Evolutionary conservation across 2,329 filamentous ascomycete species (phyloP).

Genomic region (Aphanoascus verrucosus): DNA sequence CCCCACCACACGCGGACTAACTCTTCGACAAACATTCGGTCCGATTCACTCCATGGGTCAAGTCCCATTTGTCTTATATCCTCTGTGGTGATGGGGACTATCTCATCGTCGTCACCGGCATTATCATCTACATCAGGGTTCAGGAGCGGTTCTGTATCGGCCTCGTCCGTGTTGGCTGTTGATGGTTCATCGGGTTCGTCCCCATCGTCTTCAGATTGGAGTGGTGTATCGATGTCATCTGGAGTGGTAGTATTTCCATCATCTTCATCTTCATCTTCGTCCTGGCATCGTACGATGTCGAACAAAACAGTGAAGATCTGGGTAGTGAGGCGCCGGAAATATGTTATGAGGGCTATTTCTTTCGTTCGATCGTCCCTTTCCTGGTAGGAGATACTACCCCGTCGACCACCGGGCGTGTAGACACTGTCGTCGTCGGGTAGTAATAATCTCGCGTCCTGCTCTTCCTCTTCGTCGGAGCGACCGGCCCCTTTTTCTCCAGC

Average conservation of each 20-base stretch:
- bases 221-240: constrained; percentile 2
- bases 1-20: constrained; percentile 39
- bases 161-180: constrained; percentile 7
- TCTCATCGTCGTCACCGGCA: constrained; percentile 20
- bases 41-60: constrained; percentile 40
- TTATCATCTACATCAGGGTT: not conserved
- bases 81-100: constrained; percentile 31
- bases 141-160: constrained; percentile 17
- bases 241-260: not conserved
- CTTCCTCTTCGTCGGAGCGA: constrained; percentile 44
- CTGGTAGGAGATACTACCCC: constrained; percentile 22
- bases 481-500: constrained; percentile 50
- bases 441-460: constrained; percentile 36
- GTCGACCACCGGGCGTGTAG: constrained; percentile 21
- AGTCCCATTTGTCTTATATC: constrained; percentile 42
- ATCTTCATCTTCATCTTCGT: constrained; percentile 19
- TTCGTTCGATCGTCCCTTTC: constrained; percentile 28
- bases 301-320: constrained; percentile 38
- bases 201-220: constrained; percentile 9
- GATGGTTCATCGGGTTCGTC: constrained; percentile 14
- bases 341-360: constrained; percentile 41
- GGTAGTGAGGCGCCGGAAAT: constrained; percentile 40
- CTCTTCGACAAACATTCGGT: constrained; percentile 38
- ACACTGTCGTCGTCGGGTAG: constrained; percentile 29
- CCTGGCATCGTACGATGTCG: constrained; percentile 35